Conservation (phyloP, 208 protist genomes). For the Leishmania martiniquensis region DNA sequence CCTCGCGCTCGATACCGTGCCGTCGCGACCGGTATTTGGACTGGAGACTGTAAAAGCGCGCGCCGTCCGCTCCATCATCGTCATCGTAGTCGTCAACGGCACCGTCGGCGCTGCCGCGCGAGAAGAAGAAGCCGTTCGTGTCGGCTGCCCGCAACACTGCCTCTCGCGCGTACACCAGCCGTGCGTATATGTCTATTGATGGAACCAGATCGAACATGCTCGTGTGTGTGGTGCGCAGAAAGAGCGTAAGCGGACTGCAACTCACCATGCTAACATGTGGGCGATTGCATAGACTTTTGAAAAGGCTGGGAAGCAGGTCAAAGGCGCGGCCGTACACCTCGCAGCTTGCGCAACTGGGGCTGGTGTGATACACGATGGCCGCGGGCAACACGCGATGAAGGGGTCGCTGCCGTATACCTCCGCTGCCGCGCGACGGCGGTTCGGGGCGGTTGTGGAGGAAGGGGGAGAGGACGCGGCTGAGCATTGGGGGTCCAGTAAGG, state of each 20-base stretch:
- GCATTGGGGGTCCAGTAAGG: neutral
- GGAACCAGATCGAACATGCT: conserved; percentile 32
- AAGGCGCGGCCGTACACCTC: conserved; percentile 42
- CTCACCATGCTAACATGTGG: conserved; percentile 50
- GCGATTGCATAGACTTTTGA: conserved; percentile 47
- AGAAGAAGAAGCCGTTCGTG: neutral
- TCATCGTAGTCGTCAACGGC: neutral
- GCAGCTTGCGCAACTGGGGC: conserved; percentile 39
- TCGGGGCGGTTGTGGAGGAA: neutral
- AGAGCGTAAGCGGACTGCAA: conserved; percentile 69
- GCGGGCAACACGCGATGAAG: conserved; percentile 35
- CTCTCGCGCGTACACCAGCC: conserved; percentile 20
- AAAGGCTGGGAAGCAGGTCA: conserved; percentile 62
- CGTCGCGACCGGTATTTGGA: conserved; percentile 9
- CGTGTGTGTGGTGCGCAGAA: conserved; percentile 35
- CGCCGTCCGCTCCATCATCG: neutral
- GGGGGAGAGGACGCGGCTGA: neutral
- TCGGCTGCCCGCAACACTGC: conserved; percentile 24
- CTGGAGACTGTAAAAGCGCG: conserved; percentile 26
- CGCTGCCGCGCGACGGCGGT: conserved; percentile 6
- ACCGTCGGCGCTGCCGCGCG: neutral
- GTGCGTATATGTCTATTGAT: conserved; percentile 35
- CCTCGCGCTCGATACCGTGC: conserved; percentile 19
- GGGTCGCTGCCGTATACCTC: conserved; percentile 20
- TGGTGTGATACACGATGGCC: conserved; percentile 50